Evolutionary conservation across 1,284 basidiomycete genomes (phyloP), one percentile per base, ranked within the genome.

Genomic region (Cutaneotrichosporon sp.): DNA sequence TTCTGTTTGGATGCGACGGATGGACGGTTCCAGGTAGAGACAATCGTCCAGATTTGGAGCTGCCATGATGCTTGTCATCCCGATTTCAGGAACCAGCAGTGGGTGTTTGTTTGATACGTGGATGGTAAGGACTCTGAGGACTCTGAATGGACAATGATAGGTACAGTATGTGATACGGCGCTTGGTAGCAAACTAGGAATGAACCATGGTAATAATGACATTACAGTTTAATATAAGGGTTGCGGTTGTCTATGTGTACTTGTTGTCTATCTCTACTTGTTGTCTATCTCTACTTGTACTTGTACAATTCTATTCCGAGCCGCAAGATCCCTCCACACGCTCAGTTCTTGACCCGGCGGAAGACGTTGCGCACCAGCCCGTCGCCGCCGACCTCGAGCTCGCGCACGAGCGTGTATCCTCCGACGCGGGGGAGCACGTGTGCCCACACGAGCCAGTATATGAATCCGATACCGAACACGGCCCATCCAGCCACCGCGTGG

Each of bases 361-460:
- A 66, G 18, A 63, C 60, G 18, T 56, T 50, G 21, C 65, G 65
- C 59, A 55, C 42, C 18, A 66, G 60, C 6, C 65, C 65, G 22
- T 66, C 65, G 5, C 22, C 22, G 34, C 65, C 59, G n/a, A 68
- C 59, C 59, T 63, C 61, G 56, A 53, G 34, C 21, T 50, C 38
- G 32, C 66, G 64, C 34, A 63, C 62, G 36, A 70, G 56, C 30
- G 30, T 34, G 65, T 69, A 69, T 11, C 61, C 47, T 16, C 58
- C 58, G 26, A 63, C 34, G n/a, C 46, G 59, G 31, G 69, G 69
- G 26, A 70, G 38, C 40, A 63, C n/a, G 47, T 65, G 52, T 46
- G 66, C 66, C 64, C 67, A 65, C 38, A 69, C 13, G 42, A 67
- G 26, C 69, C 69, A 70, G 64, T 67, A 70, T 4, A 70, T 8